Evolutionary conservation across 2,329 filamentous ascomycete species (phyloP), one percentile per base, ranked within the genome.

Genomic region (Claviceps digitariae): DNA sequence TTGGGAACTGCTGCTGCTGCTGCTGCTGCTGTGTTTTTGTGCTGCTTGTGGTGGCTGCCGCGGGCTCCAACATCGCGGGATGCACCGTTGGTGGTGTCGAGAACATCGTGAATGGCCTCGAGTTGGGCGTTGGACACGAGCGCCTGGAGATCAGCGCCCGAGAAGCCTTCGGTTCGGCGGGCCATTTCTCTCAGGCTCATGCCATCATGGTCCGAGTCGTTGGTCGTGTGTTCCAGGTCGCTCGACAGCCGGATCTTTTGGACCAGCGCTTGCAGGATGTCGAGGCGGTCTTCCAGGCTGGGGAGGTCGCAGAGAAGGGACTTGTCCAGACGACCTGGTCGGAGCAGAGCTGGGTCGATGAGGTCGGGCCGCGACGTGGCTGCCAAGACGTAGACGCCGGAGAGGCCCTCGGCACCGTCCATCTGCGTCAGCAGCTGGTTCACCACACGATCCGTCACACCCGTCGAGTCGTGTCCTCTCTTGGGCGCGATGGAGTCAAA

Each of bases 371-470:
- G 77, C 1, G 86, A 91, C 0, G 93, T 98, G 1, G 93, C 94
- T 23, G 94, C 94, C 2, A 98, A 79, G 6, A 98, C 93, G 62
- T 98, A 98, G 0, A 98, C 94, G 1, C 93, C 93, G 0, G 85
- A 90, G 4, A 98, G 72, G 0, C 93, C 94, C 68, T 98, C 94
- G 0, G 93, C 93, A 64, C 93, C 93, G 63, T 98, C 93, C 93
- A 98, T 98, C 68, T 97, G 91, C 0, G 94, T 98, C 12, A 98
- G 78, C 54, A 98, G 82, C 74, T 98, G 94, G 67, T 98, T 98
- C 61, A 98, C 93, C 0, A 98, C 94, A 40, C 94, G 83, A 68
- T 98, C 94, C 0, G 93, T 98, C n/a, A 98, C 94, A 58, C 94
- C 93, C 0, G 93, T 98, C 1, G 86, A 93, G 67, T 98, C 94